Base-by-base conservation (phyloP, 139 green algal genomes). In the Deuterostichococcus epilithicus region DNA sequence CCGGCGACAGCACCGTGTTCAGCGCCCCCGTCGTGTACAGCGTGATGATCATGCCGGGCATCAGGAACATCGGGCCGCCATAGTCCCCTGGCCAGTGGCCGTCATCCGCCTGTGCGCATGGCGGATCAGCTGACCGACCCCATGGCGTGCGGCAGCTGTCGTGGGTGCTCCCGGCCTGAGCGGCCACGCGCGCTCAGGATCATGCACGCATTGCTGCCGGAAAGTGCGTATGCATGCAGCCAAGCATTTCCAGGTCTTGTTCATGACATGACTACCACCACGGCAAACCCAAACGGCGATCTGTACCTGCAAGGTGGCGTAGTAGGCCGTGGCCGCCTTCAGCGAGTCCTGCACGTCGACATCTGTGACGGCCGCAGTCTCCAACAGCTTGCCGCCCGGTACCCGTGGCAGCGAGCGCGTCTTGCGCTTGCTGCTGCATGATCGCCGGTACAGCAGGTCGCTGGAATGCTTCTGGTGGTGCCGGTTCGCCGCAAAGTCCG, bases 61-160 rank as follows among this genome's bases (percentile, higher is more conserved):
- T 93, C 13, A 99, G 88, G 83, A 99, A 99, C 93, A 99, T 98
- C 1, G 96, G 96, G 2, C 96, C 96, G 0, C 96, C 96, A 74
- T 99, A 99, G 84, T 99, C 96, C 18, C 94, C 94, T 0, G 93
- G 88, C 85, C 91, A 99, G 84, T 99, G 96, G 4, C 96, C 96
- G 76, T 99, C 96, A 0, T 97, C 88, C 42, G 85, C 33, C 77
- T 88, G 84, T n/a, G n/a, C n/a, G n/a, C n/a, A n/a, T n/a, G n/a
- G n/a, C n/a, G n/a, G n/a, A n/a, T n/a, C n/a, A n/a, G n/a, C n/a
- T n/a, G n/a, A n/a, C n/a, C n/a, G n/a, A n/a, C n/a, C n/a, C n/a
- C n/a, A n/a, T n/a, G n/a, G n/a, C n/a, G n/a, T n/a, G n/a, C n/a
- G n/a, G n/a, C n/a, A n/a, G n/a, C n/a, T n/a, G n/a, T n/a, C n/a